Conservation (phyloP, 768 basidiomycete species). For the Pleurotus ostreatus region DNA sequence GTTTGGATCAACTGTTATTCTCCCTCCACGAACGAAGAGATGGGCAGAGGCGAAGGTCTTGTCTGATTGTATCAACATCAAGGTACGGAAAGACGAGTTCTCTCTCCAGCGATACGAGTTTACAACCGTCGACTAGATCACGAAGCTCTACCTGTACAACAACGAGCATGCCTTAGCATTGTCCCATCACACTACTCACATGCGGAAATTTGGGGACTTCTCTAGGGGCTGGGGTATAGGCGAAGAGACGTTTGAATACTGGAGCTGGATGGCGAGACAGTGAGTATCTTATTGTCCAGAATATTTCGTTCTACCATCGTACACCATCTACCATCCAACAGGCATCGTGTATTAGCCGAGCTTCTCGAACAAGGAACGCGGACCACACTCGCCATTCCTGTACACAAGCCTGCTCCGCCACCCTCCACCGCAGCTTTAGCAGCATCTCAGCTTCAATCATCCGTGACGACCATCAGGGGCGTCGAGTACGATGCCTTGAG, state of each 20-base stretch:
- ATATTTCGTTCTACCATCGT: not conserved
- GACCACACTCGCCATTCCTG: constrained; percentile 58
- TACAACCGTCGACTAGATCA: constrained; percentile 48
- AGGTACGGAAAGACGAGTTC: constrained; percentile 42
- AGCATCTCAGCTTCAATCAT: constrained; percentile 12
- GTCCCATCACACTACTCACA: constrained; percentile 80
- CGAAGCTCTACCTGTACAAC: constrained; percentile 89
- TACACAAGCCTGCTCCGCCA: constrained; percentile 41
- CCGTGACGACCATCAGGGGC: constrained; percentile 9
- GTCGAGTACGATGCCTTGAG: constrained; percentile 54
- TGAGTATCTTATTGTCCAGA: constrained; percentile 31
- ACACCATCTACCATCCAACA: constrained; percentile 22
- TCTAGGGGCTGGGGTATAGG: constrained; percentile 93
- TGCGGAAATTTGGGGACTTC: constrained; percentile 82
- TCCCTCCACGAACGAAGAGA: constrained; percentile 90
- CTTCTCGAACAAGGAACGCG: constrained; percentile 79
- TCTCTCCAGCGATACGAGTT: not conserved
- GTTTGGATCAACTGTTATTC: constrained; percentile 82
- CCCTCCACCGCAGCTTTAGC: constrained; percentile 18
- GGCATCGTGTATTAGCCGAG: constrained; percentile 88
- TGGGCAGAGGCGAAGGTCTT: constrained; percentile 99
- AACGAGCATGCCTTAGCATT: constrained; percentile 80
- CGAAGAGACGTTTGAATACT: constrained; percentile 94
- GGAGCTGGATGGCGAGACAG: constrained; percentile 96
- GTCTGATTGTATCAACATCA: constrained; percentile 89